These are phyloP conservation scores for Podila verticillata DNA, from an alignment of 192 early-diverging fungal species.

Conservation along the genomic window DNA sequence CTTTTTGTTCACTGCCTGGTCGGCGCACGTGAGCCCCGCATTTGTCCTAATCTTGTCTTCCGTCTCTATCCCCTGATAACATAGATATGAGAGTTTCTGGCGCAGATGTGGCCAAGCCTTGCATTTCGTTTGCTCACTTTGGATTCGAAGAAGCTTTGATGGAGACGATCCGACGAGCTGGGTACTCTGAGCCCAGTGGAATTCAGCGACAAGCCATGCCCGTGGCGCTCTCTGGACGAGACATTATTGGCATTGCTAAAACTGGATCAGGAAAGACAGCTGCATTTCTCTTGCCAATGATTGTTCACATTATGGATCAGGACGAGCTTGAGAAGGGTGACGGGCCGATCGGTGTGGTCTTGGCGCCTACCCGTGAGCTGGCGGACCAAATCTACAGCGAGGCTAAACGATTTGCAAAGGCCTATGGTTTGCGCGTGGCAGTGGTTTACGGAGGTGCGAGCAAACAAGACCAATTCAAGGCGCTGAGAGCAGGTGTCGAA, in stretches of 20 bases:
- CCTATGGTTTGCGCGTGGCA: slow-evolving; percentile 71
- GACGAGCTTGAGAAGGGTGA: slow-evolving; percentile 75
- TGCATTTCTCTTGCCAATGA: slow-evolving; percentile 85
- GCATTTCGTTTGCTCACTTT: slow-evolving; percentile 88
- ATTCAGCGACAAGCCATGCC: slow-evolving; percentile 86
- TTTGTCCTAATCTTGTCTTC: not conserved
- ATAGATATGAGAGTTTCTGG: slow-evolving; percentile 76
- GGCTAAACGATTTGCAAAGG: slow-evolving; percentile 82
- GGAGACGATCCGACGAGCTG: slow-evolving; percentile 66
- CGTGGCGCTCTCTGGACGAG: slow-evolving; percentile 79
- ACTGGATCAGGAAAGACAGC: slow-evolving; percentile 91
- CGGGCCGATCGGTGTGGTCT: slow-evolving; percentile 82
- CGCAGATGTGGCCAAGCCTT: slow-evolving; percentile 69
- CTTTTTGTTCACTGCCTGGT: not conserved
- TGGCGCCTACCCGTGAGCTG: slow-evolving; percentile 84
- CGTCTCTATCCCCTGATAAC: not conserved
- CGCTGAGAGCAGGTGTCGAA: slow-evolving; percentile 75
- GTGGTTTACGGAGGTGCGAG: slow-evolving; percentile 85
- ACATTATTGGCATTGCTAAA: slow-evolving; percentile 86
- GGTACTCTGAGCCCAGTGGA: slow-evolving; percentile 76
- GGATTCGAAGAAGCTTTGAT: slow-evolving; percentile 79
- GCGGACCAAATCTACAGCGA: slow-evolving; percentile 84
- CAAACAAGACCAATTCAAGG: slow-evolving; percentile 87
- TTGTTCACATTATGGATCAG: slow-evolving; percentile 90
- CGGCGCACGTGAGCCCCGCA: not conserved